Percentiles rank a stretch among this genome's conserved stretches.
These are phyloP conservation scores for Pseudoneurospora amorphoporcata DNA, from an alignment of 495 filamentous ascomycete genomes.

Conservation along the genomic window DNA sequence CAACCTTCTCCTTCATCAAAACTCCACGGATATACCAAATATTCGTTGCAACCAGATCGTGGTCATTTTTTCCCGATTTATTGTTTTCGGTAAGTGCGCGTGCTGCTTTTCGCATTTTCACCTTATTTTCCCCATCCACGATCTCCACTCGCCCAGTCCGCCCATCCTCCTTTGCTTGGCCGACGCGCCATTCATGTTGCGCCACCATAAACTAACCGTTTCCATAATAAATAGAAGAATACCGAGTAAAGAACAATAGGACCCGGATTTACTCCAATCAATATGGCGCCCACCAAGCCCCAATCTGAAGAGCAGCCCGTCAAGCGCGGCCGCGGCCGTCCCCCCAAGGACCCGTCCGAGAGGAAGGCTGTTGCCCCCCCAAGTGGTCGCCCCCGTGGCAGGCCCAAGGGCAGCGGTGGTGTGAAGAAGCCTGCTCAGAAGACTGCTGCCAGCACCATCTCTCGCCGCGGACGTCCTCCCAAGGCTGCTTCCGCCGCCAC, in stretches of 20 bases:
- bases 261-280: background rate
- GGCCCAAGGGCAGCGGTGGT: constrained; percentile 31
- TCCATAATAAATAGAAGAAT: background rate
- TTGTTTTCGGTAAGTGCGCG: background rate
- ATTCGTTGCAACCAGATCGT: background rate
- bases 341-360: constrained; percentile 28
- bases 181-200: background rate
- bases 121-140: background rate
- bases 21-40: background rate
- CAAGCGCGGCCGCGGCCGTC: constrained; percentile 37
- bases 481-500: constrained; percentile 13
- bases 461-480: constrained; percentile 29
- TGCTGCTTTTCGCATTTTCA: background rate
- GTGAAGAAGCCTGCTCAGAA: constrained; percentile 24
- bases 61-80: background rate
- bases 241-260: background rate
- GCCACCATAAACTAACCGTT: background rate
- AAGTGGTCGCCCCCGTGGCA: constrained; percentile 33
- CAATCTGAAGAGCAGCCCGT: constrained; percentile 10
- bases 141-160: background rate
- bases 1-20: background rate
- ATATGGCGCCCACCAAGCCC: constrained; percentile 14
- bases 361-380: constrained; percentile 26
- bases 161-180: background rate
- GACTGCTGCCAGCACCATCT: constrained; percentile 3